Conservation (phyloP, 768 basidiomycete species). For the Phanerochaete carnosa region DNA sequence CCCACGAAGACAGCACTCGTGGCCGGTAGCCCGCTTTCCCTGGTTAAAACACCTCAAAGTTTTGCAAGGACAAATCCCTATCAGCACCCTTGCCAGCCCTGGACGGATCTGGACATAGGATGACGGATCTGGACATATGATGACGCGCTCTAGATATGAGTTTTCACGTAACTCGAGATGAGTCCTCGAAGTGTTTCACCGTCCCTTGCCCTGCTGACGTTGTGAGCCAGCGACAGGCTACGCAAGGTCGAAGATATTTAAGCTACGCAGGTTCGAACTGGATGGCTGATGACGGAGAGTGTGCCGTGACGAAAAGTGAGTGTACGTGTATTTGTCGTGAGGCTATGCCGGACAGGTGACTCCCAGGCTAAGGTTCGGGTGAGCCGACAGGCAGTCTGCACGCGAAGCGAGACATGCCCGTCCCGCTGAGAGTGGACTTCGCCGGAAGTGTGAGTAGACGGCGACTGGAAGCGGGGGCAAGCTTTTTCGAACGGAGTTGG, state of each 20-base stretch:
- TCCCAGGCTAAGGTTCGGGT: not conserved
- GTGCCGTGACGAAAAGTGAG: not conserved
- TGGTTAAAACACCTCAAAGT: not conserved
- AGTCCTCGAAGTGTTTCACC: not conserved
- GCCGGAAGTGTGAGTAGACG: not conserved
- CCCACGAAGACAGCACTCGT: no score
- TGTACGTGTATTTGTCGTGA: slow-evolving; percentile 4
- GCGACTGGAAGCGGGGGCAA: slow-evolving; percentile 1
- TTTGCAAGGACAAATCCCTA: not conserved
- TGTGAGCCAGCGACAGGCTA: not conserved
- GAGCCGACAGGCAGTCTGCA: not conserved
- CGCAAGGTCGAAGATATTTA: not conserved
- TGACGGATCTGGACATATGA: not conserved
- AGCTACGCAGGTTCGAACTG: not conserved
- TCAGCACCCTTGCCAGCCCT: not conserved
- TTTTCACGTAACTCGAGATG: not conserved
- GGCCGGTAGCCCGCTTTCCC: no score
- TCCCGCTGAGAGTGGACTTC: not conserved
- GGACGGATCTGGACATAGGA: not conserved
- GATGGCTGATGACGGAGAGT: not conserved
- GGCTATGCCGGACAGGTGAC: slow-evolving; percentile 5
- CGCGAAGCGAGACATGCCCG: not conserved
- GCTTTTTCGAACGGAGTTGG: not conserved
- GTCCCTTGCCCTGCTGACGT: not conserved
- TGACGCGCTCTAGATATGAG: not conserved